Evolutionary conservation across 176 grass and related monocot species (phyloP).

Genomic region (Poa annua): DNA sequence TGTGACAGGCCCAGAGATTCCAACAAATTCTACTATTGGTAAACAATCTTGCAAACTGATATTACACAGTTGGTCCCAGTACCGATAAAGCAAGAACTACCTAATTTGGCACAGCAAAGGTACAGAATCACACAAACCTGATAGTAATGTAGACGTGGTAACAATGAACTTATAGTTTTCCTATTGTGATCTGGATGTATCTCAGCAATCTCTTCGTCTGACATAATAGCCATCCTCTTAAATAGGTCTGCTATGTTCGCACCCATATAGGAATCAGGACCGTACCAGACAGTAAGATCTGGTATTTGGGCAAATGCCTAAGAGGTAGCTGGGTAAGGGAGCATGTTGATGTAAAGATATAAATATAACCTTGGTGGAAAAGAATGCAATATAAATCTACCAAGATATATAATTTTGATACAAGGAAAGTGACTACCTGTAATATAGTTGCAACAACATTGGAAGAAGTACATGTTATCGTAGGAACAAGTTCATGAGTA

Average conservation of each 20-base stretch:
- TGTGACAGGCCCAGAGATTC: background rate
- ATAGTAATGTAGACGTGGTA: slow-evolving; percentile 74
- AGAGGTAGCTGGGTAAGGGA: slow-evolving; percentile 20
- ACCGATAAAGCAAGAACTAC: background rate
- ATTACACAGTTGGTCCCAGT: background rate
- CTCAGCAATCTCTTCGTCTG: slow-evolving; percentile 88
- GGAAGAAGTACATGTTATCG: slow-evolving; percentile 97
- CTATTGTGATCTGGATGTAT: slow-evolving; percentile 84
- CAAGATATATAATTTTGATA: slow-evolving; percentile 15
- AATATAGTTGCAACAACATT: slow-evolving; percentile 97
- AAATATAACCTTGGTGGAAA: slow-evolving; percentile 31
- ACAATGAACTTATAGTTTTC: slow-evolving; percentile 67
- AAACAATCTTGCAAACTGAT: background rate
- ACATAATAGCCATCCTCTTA: slow-evolving; percentile 82
- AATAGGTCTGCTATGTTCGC: slow-evolving; percentile 93
- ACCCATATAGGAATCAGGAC: slow-evolving; percentile 99
- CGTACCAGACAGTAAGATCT: slow-evolving; percentile 90
- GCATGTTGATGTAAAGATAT: slow-evolving; percentile 21
- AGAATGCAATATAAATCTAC: slow-evolving; percentile 12
- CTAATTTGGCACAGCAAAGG: slow-evolving; percentile 25
- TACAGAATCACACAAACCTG: slow-evolving; percentile 59
- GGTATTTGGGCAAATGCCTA: slow-evolving; percentile 94
- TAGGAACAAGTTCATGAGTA: slow-evolving; percentile 93
- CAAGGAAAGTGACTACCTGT: slow-evolving; percentile 60
- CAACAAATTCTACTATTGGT: background rate